Evolutionary conservation across 441 rosid species (phyloP).

Genomic region (Iberis amara): DNA sequence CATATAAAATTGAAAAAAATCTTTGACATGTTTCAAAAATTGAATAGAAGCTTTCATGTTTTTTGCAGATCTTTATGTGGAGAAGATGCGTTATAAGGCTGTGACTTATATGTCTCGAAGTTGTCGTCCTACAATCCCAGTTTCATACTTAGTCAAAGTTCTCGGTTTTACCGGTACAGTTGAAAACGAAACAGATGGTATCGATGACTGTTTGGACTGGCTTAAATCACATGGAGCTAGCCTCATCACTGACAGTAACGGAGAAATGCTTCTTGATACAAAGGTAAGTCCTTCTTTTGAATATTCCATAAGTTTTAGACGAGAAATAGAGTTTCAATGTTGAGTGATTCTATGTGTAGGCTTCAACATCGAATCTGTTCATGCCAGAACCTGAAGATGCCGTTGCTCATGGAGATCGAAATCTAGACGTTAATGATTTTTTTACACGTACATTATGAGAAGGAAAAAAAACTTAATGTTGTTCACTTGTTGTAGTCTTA

Average conservation of each 20-base stretch:
- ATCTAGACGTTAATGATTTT: slow-evolving; percentile 88
- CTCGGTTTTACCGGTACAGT: slow-evolving; percentile 49
- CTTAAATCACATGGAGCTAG: slow-evolving; percentile 85
- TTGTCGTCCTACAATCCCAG: slow-evolving; percentile 85
- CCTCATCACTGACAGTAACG: slow-evolving; percentile 49
- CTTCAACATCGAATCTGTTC: slow-evolving; percentile 65
- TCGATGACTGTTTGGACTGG: slow-evolving; percentile 85
- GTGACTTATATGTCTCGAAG: slow-evolving; percentile 78
- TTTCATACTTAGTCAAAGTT: slow-evolving; percentile 65
- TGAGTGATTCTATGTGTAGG: slow-evolving; percentile 41
- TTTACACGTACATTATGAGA: slow-evolving; percentile 44
- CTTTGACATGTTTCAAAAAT: slow-evolving; percentile 10
- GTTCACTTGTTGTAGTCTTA: slow-evolving; percentile 21
- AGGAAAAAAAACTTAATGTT: slow-evolving; percentile 28
- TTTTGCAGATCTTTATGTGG: slow-evolving; percentile 84
- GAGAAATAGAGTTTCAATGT: background rate
- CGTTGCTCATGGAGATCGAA: slow-evolving; percentile 86
- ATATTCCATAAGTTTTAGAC: background rate
- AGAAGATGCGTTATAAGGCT: slow-evolving; percentile 93
- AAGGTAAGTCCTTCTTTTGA: slow-evolving; percentile 46
- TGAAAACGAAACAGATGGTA: slow-evolving; percentile 40
- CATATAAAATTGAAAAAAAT: slow-evolving; percentile 17
- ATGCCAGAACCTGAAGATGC: slow-evolving; percentile 98
- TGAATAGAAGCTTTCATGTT: slow-evolving; percentile 2
- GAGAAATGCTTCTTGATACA: slow-evolving; percentile 77